Evolutionary conservation across 2,329 filamentous ascomycete genomes (phyloP).

Genomic region (Alternaria sp.): DNA sequence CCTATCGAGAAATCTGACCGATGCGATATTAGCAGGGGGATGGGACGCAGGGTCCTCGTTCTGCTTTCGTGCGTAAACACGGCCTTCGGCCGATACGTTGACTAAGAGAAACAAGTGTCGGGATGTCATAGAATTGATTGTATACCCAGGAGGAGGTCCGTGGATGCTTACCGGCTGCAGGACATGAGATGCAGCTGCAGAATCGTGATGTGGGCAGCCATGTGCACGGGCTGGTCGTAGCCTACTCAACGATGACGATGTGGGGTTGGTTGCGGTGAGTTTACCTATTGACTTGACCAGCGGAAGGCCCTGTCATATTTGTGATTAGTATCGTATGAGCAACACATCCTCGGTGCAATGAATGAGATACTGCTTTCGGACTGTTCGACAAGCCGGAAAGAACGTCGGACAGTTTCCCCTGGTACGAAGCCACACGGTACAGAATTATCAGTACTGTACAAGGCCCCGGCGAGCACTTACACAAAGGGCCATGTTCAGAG

Average conservation of each 20-base stretch:
- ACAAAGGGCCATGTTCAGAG: not conserved
- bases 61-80: not conserved
- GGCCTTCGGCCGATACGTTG: not conserved
- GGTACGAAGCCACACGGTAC: not conserved
- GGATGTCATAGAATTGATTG: not conserved
- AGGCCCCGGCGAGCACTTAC: not conserved
- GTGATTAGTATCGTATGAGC: not conserved
- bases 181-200: not conserved
- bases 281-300: not conserved
- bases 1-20: not conserved
- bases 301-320: not conserved
- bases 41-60: not conserved
- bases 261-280: not conserved
- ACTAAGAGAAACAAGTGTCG: not conserved
- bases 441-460: not conserved
- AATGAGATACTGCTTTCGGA: not conserved
- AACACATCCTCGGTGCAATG: not conserved
- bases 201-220: not conserved
- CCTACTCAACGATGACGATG: not conserved
- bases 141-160: not conserved
- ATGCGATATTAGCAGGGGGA: not conserved
- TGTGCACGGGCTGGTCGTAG: not conserved
- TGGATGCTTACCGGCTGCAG: not conserved
- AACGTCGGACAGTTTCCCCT: not conserved
- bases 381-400: not conserved